Base-by-base conservation (phyloP, 306 rosid species). In the Cucurbita ficifolia region DNA sequence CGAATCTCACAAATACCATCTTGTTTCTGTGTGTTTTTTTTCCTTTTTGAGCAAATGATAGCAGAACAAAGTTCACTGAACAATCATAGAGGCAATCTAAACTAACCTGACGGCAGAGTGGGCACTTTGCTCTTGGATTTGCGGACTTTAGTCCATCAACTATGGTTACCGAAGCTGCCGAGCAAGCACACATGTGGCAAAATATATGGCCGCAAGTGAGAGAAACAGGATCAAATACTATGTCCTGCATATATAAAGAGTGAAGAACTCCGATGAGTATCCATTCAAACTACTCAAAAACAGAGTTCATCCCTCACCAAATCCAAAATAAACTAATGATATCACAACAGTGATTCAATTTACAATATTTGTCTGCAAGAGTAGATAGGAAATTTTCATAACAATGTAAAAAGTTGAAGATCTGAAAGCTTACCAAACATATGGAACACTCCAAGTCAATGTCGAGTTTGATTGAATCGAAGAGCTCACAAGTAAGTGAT, bases 201-300 rank as follows among this genome's bases (percentile, higher is more conserved):
- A 85, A 91, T 79, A 94, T 89, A 76, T 94, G 99, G 61, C 99
- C 97, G 40, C 99, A 94, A 18, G 85, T 79, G 74, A 94, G 90
- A 78, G 97, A 87, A 80, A 89, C 95, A 2, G 99, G 92, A 86
- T 94, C 99, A 80, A 94, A 94, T 77, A 94, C 95, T 3, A 92
- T 89, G 10, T 94, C 99, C 99, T 94, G 84, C 70, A 68, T 68
- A 39, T 39, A 18, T 14, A 24, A 60, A 45, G 29, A 67, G 48
- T 17, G 39, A 38, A 73, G 21, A 69, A 17, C 17, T 11, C 13
- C 11, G 21, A 72, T 70, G 59, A 70, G 17, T 50, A 21, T 10
- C 60, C 22, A 46, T 46, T 10, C 16, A 46, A 29, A 46, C 51
- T 48, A 21, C 60, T 8, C 22, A 14, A 55, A 55, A 42, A 64